These are phyloP conservation scores for Lolium multiflorum DNA, from an alignment of 176 grass and related monocot species.

Conservation along the genomic window DNA sequence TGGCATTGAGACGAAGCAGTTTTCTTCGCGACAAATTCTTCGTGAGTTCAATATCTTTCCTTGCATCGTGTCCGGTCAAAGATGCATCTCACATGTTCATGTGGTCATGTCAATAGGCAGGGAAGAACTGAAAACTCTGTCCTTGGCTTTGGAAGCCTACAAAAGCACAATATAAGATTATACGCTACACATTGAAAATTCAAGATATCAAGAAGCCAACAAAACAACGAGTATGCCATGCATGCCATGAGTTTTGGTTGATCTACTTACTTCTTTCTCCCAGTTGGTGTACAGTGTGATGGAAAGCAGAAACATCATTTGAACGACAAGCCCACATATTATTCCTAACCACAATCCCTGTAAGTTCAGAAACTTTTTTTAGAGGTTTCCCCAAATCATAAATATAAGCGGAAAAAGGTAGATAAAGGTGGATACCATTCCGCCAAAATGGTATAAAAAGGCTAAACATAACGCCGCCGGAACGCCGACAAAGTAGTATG, in stretches of 20 bases:
- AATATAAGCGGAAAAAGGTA: too few species aligned
- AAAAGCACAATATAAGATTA: background rate
- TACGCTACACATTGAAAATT: background rate
- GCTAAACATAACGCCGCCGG: slow-evolving; percentile 40
- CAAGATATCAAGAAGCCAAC: background rate
- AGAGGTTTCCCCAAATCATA: background rate
- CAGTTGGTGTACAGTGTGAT: slow-evolving; percentile 46
- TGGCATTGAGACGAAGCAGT: background rate
- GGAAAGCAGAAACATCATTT: slow-evolving; percentile 45
- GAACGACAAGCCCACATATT: slow-evolving; percentile 33
- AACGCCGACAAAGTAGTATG: slow-evolving; percentile 50
- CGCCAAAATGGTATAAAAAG: slow-evolving; percentile 50
- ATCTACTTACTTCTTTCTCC: slow-evolving; percentile 53
- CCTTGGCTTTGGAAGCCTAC: slow-evolving; percentile 55
- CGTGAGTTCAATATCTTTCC: background rate
- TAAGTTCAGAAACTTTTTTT: background rate
- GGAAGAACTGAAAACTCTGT: slow-evolving; percentile 69
- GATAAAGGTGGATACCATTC: too few species aligned
- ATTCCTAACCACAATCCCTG: slow-evolving; percentile 51
- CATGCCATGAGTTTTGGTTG: too few species aligned
- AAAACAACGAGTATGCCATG: too few species aligned
- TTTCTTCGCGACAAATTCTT: background rate
- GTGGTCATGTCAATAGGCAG: slow-evolving; percentile 54
- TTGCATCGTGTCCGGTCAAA: background rate
- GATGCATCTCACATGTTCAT: slow-evolving; percentile 21